Evolutionary conservation across 169 alveolate species (phyloP).

Genomic region (Plasmodium billcollinsi): DNA sequence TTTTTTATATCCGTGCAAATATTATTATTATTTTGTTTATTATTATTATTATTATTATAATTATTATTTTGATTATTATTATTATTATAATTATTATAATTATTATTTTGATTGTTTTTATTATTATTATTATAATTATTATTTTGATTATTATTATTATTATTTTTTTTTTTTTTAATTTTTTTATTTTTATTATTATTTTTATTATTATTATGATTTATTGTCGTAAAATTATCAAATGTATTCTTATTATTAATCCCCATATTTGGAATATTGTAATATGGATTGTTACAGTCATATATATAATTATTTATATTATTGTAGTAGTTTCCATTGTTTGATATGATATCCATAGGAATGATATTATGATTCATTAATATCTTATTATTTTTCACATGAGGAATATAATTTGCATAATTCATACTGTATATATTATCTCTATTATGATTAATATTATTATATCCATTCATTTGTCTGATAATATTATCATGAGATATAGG

Average conservation of each 20-base stretch:
- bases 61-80: background rate
- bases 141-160: background rate
- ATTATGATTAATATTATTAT: slow-evolving; percentile 6
- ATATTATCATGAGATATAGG: slow-evolving; percentile 7
- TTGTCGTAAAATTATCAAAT: background rate
- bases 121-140: background rate
- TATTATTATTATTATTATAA: background rate
- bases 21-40: too few relatives aligned
- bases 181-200: background rate
- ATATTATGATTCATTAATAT: background rate
- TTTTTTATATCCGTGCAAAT: background rate
- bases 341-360: slow-evolving; percentile 18
- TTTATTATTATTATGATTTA: background rate
- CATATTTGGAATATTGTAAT: slow-evolving; percentile 11
- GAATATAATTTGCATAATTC: background rate
- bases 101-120: background rate
- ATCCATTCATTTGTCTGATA: background rate
- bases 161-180: too few relatives aligned
- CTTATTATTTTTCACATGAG: slow-evolving; percentile 4
- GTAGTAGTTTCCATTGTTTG: slow-evolving; percentile 18
- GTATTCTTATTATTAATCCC: slow-evolving; percentile 25
- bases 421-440: background rate
- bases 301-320: slow-evolving; percentile 11
- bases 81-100: background rate
- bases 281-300: slow-evolving; percentile 10